These are phyloP conservation scores for Naganishia friedmannii DNA, from an alignment of 768 basidiomycete genomes.

Conservation along the genomic window DNA sequence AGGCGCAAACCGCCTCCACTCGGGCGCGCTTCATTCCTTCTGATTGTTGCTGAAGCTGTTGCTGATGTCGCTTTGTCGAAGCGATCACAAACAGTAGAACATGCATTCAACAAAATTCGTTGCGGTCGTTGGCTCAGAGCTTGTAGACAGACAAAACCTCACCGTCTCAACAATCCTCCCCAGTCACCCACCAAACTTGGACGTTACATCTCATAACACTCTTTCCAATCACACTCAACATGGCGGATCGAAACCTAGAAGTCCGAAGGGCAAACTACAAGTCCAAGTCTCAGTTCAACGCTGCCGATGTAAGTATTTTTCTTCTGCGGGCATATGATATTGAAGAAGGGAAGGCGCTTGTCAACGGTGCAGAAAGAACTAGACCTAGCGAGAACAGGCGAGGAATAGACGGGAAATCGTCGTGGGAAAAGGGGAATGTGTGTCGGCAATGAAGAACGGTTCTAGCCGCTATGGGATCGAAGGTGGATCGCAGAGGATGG, in stretches of 20 bases:
- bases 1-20: too few species aligned
- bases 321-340: neutral
- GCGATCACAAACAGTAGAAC: conserved; percentile 7
- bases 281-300: conserved; percentile 52
- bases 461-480: neutral
- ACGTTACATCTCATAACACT: neutral
- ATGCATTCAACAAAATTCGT: conserved; percentile 2
- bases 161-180: neutral
- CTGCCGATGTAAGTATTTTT: conserved; percentile 47
- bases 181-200: neutral
- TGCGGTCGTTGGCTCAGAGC: too few species aligned
- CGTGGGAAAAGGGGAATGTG: neutral
- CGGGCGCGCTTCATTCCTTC: neutral
- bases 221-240: conserved; percentile 35
- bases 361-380: neutral
- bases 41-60: neutral
- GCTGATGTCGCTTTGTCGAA: conserved; percentile 7
- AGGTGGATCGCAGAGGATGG: too few species aligned
- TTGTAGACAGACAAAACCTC: neutral
- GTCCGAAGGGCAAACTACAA: conserved; percentile 52
- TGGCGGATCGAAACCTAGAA: conserved; percentile 49
- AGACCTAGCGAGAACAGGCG: too few species aligned
- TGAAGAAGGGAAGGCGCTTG: neutral
- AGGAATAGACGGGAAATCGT: too few species aligned
- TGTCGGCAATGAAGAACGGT: too few species aligned